Evolutionary conservation across 1,139 yeast genomes (phyloP), one percentile per base, ranked within the genome.

Genomic region (Geotrichum phurueaensis): DNA sequence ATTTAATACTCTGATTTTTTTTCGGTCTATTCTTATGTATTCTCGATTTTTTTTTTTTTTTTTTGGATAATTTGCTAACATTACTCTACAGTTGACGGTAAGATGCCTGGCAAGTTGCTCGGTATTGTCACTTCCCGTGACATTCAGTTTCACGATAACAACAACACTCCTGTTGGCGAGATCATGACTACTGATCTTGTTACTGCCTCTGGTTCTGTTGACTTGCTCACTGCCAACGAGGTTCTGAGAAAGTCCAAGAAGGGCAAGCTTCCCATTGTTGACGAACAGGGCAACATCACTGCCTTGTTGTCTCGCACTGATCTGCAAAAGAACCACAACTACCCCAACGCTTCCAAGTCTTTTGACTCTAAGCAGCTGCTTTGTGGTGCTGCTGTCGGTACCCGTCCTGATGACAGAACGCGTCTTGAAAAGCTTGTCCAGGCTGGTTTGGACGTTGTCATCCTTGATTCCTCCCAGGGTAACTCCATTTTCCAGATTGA

Each of bases 351-450:
- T 64, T 91, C 98, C 66, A 94, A 94, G 81, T 88, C 96, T 52
- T 87, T 85, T 72, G 82, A 86, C 70, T 89, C 98, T 62, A 94
- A 94, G 82, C 99, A 94, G 80, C 84, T 94, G 75, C 83, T 95
- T 72, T 90, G 97, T 83, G 99, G 99, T 82, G 99, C 99, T 69
- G 96, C 99, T 65, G 85, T 94, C 73, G 99, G 99, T 77, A 94
- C 99, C 66, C 81, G 96, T 65, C 87, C 84, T 55, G 87, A 90
- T 70, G 99, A 94, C 79, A 88, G 83, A 73, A 87, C 82, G 71
- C 90, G 99, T 80, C 83, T 94, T 71, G 75, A 76, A 64, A 83
- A 87, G 79, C 84, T 94, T 72, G 97, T 88, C 65, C 96, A 85
- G 60, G 99, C 98, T 63, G 99, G 99, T 71, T 84, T 95, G 74